Conservation (phyloP, 768 basidiomycete species). For the Boletus eberwhitei region DNA sequence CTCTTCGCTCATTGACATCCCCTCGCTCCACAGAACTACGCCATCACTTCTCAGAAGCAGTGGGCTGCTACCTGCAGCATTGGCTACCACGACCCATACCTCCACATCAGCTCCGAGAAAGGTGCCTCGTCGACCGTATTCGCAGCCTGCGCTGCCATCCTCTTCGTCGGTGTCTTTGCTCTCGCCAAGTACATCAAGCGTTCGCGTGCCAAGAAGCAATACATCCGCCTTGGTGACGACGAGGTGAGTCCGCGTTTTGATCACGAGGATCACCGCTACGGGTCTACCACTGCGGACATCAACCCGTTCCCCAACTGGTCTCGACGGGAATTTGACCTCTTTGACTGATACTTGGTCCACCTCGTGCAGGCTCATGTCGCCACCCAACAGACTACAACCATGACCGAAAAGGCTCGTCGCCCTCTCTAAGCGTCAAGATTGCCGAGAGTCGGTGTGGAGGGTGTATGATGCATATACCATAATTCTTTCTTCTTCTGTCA, state of each 20-base stretch:
- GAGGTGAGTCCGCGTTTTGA: conserved; percentile 30
- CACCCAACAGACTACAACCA: conserved; percentile 18
- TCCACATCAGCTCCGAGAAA: conserved; percentile 31
- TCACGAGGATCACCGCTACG: conserved; percentile 8
- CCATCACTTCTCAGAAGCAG: conserved; percentile 42
- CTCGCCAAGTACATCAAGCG: conserved; percentile 37
- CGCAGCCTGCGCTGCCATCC: conserved; percentile 35
- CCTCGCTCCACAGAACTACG: conserved; percentile 36
- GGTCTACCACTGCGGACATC: conserved; percentile 6
- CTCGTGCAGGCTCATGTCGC: conserved; percentile 16
- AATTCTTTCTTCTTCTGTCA: background rate
- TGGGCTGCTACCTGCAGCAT: conserved; percentile 42
- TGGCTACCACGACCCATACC: conserved; percentile 29
- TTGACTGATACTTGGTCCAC: conserved; percentile 1
- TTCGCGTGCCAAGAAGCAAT: conserved; percentile 32
- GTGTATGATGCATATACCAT: conserved; percentile 4
- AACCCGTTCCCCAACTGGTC: conserved; percentile 2
- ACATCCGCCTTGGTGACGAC: conserved; percentile 36
- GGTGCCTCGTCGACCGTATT: conserved; percentile 32
- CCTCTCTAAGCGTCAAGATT: conserved; percentile 17
- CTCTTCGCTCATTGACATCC: conserved; percentile 1
- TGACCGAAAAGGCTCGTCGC: conserved; percentile 29
- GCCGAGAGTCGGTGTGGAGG: background rate
- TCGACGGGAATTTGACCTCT: conserved; percentile 1
- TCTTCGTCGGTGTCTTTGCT: conserved; percentile 33